Base-by-base conservation (phyloP, 2,329 filamentous ascomycete species). In the Pestalotiopsis sp. region DNA sequence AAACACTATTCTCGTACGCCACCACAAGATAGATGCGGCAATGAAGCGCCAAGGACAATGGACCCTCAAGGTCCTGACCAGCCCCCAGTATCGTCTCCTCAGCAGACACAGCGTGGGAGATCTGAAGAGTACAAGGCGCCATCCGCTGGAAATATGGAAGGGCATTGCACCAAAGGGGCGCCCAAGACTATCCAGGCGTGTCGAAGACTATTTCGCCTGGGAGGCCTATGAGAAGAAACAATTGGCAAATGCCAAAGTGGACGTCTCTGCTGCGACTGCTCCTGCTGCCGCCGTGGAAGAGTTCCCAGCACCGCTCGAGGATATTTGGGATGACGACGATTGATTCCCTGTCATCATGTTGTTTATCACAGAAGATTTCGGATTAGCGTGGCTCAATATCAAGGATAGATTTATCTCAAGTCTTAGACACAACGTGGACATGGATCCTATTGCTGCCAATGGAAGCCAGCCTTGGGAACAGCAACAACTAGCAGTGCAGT, bases 101-200 rank as follows among this genome's bases (percentile, higher is more conserved):
- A 73, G 72, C 3, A 59, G 62, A 2, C 68, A 72, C 36, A 72
- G 73, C 36, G 68, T 78, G 13, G 70, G 62, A 11, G 63, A 64
- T 23, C 67, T 74, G 25, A 68, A 69, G 64, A 62, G 70, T 4
- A 20, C 63, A 20, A 66, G 59, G 45, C 60, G 72, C 4, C 60
- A 38, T 23, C 73, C 75, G 38, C 17, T 71, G 41, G 56, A 56
- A 7, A 45, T 74, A 7, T 70, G 74, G 41, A 61, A 56, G 12
- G 69, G 66, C 25, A 62, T 49, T 6, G 27, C 4, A n/a, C 59
- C 59, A 36, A 20, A 36, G 59, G 59, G 59, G 4, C 59, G 59
- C 9, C 59, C 59, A 7, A 36, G 25, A 11, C 59, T 20, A 20
- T 62, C 59, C 13, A 39, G 17, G 38, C 59, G 59, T 20, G 4